These are phyloP conservation scores for Hemileccinum rubropunctum DNA, from an alignment of 768 basidiomycete genomes.

Conservation along the genomic window DNA sequence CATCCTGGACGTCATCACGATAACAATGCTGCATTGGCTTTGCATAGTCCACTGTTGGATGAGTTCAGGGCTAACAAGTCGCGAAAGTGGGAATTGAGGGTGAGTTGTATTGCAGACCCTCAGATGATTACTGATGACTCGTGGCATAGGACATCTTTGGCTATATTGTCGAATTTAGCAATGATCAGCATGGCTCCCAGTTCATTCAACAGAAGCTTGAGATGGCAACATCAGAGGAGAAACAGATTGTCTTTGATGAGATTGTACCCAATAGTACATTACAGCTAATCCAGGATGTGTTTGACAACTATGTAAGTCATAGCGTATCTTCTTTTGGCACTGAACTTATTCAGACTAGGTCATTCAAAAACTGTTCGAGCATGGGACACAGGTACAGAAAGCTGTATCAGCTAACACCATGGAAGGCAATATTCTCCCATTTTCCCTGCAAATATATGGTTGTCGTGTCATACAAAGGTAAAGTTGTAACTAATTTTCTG, in stretches of 20 bases:
- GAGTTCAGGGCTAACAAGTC: too few relatives aligned
- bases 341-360: conserved; percentile 49
- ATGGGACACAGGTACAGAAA: conserved; percentile 75
- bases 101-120: conserved; percentile 33
- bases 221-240: conserved; percentile 72
- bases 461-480: conserved; percentile 94
- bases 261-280: conserved; percentile 75
- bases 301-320: conserved; percentile 86
- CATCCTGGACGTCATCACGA: conserved; percentile 49
- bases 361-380: conserved; percentile 90
- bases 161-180: conserved; percentile 86
- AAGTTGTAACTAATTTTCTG: background rate
- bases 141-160: conserved; percentile 74
- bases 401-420: conserved; percentile 65
- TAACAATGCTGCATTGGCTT: conserved; percentile 32
- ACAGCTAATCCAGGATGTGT: conserved; percentile 85
- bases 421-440: conserved; percentile 70
- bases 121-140: conserved; percentile 3
- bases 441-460: conserved; percentile 92
- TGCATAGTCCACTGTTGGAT: too few relatives aligned
- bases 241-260: conserved; percentile 79
- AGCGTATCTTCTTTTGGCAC: background rate
- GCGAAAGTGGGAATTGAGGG: too few relatives aligned
- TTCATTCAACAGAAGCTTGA: conserved; percentile 92
- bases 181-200: conserved; percentile 96